Percentiles rank a stretch among this genome's conserved stretches.
phyloP scores from a whole-genome alignment of 208 protist genomes.

The Trypanosoma lewisi region DNA sequence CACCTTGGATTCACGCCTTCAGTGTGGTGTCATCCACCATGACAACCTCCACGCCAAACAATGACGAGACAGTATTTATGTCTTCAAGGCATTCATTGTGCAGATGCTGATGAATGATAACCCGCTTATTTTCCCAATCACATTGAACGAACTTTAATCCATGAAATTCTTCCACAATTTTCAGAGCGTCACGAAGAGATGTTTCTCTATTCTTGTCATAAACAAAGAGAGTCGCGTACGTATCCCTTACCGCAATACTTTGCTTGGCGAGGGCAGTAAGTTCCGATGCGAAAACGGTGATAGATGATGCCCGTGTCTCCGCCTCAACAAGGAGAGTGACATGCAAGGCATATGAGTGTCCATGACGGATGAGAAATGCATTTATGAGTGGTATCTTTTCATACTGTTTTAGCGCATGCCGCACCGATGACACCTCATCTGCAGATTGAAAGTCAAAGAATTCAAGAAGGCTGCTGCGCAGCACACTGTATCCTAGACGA shows the following conservation, averaged over 20 bases:
- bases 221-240: slow-evolving; percentile 36
- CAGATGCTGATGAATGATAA: slow-evolving; percentile 28
- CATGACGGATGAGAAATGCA: slow-evolving; percentile 83
- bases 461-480: slow-evolving; percentile 62
- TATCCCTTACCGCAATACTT: slow-evolving; percentile 53
- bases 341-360: slow-evolving; percentile 75
- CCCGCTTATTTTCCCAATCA: slow-evolving; percentile 51
- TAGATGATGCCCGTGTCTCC: slow-evolving; percentile 29
- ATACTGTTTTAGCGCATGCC: slow-evolving; percentile 61
- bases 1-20: not conserved
- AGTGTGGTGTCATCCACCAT: not conserved
- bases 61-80: slow-evolving; percentile 48
- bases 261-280: slow-evolving; percentile 51
- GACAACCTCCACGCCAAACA: slow-evolving; percentile 34
- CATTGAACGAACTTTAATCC: slow-evolving; percentile 49
- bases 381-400: slow-evolving; percentile 62
- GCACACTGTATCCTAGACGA: slow-evolving; percentile 71
- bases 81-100: slow-evolving; percentile 55
- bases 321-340: slow-evolving; percentile 64
- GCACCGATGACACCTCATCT: slow-evolving; percentile 57
- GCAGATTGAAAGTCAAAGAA: slow-evolving; percentile 87
- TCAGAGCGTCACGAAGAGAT: slow-evolving; percentile 22
- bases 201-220: slow-evolving; percentile 16
- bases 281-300: slow-evolving; percentile 37
- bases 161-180: slow-evolving; percentile 47